phyloP scores from a whole-genome alignment of 1,284 basidiomycete genomes.

The Salmacisia buchloeana region DNA sequence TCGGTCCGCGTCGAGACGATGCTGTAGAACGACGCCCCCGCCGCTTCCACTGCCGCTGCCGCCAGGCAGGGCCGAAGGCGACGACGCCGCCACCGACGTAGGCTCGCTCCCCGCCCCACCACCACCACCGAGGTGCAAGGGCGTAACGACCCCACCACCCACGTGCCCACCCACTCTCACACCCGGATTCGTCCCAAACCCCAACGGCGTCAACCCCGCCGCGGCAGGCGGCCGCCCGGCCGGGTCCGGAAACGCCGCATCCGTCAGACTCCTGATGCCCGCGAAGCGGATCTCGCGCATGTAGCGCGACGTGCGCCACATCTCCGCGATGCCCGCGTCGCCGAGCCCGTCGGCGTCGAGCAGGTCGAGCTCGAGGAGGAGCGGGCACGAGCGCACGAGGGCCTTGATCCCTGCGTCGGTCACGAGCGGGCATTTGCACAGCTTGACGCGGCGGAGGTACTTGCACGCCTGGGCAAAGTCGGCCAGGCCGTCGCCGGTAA shows the following conservation, averaged over 20 bases:
- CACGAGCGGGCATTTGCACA: slow-evolving; percentile 36
- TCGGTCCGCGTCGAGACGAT: background rate
- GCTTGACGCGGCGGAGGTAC: slow-evolving; percentile 61
- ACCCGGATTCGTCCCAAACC: background rate
- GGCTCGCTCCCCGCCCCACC: background rate
- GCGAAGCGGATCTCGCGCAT: slow-evolving; percentile 88
- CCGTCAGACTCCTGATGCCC: slow-evolving; percentile 72
- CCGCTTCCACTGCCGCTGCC: background rate
- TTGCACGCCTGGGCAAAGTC: slow-evolving; percentile 72
- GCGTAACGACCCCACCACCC: too few relatives aligned
- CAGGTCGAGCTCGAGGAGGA: slow-evolving; percentile 89
- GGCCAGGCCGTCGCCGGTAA: slow-evolving; percentile 76
- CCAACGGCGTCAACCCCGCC: background rate
- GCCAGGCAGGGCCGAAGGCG: background rate
- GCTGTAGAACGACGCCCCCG: background rate
- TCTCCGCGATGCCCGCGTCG: slow-evolving; percentile 70
- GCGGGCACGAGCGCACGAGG: slow-evolving; percentile 60
- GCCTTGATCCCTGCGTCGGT: slow-evolving; percentile 35
- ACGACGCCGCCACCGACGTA: background rate
- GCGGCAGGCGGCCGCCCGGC: slow-evolving; percentile 3
- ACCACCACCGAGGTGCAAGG: background rate
- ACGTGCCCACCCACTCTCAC: background rate
- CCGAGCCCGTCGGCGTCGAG: slow-evolving; percentile 68
- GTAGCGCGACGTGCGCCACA: slow-evolving; percentile 73
- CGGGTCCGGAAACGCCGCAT: slow-evolving; percentile 73